Evolutionary conservation across 805 yeast genomes (phyloP), one percentile per base, ranked within the genome.

Genomic region (Saccharomycopsis lassenensis): DNA sequence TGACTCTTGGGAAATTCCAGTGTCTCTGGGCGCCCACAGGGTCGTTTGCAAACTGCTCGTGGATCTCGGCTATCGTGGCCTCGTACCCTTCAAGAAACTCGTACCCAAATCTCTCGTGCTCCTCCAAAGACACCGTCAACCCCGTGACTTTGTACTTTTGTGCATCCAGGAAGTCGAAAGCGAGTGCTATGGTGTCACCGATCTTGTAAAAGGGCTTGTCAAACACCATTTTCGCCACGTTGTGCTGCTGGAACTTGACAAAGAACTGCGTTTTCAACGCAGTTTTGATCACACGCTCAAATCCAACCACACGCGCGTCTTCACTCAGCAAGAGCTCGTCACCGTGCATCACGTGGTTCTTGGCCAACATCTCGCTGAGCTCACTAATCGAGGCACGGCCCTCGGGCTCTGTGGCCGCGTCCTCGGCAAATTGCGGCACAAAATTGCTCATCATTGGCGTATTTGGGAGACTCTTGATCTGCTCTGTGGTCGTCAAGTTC

Each of bases 171-270:
- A 65, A 59, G 42, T 55, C 62, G 28, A 63, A 48, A 14, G 47
- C 49, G 5, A 69, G 42, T 15, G 61, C 58, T 6, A 74, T 55
- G 12, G 61, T 59, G 29, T 69, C 76, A 2, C 74, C 67, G 3
- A 62, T 53, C 14, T 66, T 58, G 41, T 60, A 67, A 26, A 59
- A 56, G 2, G 61, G 53, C 40, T 61, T 63, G 5, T 69, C 59
- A 19, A 66, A 51, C 1, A 48, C 39, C 14, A 67, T 31, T 12
- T 53, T 57, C 0, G 72, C 65, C 6, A 72, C 56, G 8, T 55
- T 48, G 29, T 56, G 49, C 6, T 65, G 60, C 36, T 63, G 56
- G 36, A 65, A 53, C 27, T 64, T 63, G 5, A 73, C 63, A 11
- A 56, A 45, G 45, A 54, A 64, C 18, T 55, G 58, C 5, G 54